Evolutionary conservation across 257 asterid genomes (phyloP).

Genomic region (Verbena officinalis): DNA sequence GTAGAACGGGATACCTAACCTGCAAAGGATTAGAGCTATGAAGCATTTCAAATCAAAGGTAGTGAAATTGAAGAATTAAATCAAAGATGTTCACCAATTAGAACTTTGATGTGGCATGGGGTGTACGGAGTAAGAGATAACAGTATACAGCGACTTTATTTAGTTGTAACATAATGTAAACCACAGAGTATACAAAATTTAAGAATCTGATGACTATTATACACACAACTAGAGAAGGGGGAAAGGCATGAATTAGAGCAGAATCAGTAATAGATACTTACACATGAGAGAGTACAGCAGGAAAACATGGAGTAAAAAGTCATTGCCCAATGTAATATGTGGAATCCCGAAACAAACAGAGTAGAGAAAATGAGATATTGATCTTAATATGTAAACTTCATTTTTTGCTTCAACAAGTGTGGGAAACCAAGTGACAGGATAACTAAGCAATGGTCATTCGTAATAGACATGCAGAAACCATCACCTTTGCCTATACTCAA

Average conservation of each 20-base stretch:
- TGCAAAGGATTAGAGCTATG: slow-evolving; percentile 37
- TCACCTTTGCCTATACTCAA: slow-evolving; percentile 8
- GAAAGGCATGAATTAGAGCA: slow-evolving; percentile 4
- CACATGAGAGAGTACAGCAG: background rate
- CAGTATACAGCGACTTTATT: slow-evolving; percentile 1
- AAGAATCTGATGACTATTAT: slow-evolving; percentile 1
- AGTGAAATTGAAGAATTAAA: background rate
- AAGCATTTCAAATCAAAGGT: slow-evolving; percentile 17
- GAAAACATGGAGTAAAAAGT: slow-evolving; percentile 6
- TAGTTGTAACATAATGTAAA: background rate
- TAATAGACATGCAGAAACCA: slow-evolving; percentile 21
- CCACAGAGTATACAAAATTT: slow-evolving; percentile 2
- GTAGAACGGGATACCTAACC: slow-evolving; percentile 98
- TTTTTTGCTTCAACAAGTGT: slow-evolving; percentile 12
- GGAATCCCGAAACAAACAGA: slow-evolving; percentile 14
- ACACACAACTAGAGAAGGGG: background rate
- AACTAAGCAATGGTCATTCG: slow-evolving; percentile 15
- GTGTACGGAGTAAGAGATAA: slow-evolving; percentile 17
- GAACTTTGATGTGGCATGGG: slow-evolving; percentile 17
- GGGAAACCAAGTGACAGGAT: slow-evolving; percentile 9
- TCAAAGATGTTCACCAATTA: slow-evolving; percentile 23
- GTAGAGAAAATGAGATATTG: slow-evolving; percentile 6
- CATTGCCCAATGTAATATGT: slow-evolving; percentile 3
- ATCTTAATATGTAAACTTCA: slow-evolving; percentile 16
- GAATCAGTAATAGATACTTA: slow-evolving; percentile 10